Evolutionary conservation across 495 filamentous ascomycete species (phyloP), one percentile per base, ranked within the genome.

Genomic region (Xeromyces bisporus): DNA sequence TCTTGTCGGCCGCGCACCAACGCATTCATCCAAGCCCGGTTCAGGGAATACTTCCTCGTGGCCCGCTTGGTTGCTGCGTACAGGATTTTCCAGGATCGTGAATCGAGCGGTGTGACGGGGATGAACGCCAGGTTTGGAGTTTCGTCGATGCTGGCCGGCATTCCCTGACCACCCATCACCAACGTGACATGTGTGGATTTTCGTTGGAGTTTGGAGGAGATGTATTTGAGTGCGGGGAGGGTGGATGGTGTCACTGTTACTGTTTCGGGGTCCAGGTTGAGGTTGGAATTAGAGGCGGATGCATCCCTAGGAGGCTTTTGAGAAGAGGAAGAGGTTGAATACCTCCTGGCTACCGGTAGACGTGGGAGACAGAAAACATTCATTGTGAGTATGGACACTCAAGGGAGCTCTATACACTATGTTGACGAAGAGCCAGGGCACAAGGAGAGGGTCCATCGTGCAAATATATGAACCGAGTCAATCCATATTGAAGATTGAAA

Each of bases 151-250:
- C 55, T 56, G 15, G 49, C 58, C 24, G 62, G 64, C 33, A 58
- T 57, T 7, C 60, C 55, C 10, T 59, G 58, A 11, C 60, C 60
- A 11, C 60, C 60, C 14, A 68, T 46, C 7, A 68, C 50, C 13
- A 68, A 49, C 0, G 59, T 60, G 35, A 66, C 51, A 18, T 65
- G 56, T 40, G 66, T 54, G 32, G 51, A 51, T 36, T 48, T 51
- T 41, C 63, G 53, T 33, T 56, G 48, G 0, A 68, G 47, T 32
- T 61, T 66, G 29, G 39, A 40, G 27, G 64, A 65, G 29, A 68
- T 60, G 34, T 63, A 66, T 18, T 61, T 57, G 9, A 68, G 46
- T 7, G 57, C 58, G 5, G 64, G 64, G 15, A 66, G 29, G 33
- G 58, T 51, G 6, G 57, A 58, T 1, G 54, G 49, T 5, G 50